Evolutionary conservation across 345 rosid genomes (phyloP).

Genomic region (Kandelia obovata): DNA sequence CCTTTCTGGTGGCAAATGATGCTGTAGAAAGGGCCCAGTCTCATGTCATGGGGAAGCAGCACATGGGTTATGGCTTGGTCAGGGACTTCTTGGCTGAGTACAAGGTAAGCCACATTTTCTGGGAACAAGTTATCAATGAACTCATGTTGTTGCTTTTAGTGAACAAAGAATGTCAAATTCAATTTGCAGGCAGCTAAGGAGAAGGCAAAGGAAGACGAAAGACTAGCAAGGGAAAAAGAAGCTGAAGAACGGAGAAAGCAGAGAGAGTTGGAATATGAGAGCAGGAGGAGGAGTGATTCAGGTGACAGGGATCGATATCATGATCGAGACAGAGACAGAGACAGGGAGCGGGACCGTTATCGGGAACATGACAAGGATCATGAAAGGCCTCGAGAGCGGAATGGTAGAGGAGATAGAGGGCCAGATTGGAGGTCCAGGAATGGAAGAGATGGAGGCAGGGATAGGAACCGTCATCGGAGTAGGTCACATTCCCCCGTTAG

Average conservation of each 20-base stretch:
- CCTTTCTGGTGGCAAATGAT: slow-evolving; percentile 95
- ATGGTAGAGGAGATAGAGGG: slow-evolving; percentile 57
- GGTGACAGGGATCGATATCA: slow-evolving; percentile 65
- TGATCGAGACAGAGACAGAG: slow-evolving; percentile 43
- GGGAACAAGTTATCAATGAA: too few species aligned
- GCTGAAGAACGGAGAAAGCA: slow-evolving; percentile 66
- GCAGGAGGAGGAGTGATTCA: slow-evolving; percentile 60
- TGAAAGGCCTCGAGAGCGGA: slow-evolving; percentile 63
- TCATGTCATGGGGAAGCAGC: slow-evolving; percentile 95
- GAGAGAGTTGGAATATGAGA: slow-evolving; percentile 69
- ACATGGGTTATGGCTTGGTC: slow-evolving; percentile 96
- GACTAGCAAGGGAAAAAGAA: slow-evolving; percentile 75
- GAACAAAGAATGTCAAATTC: slow-evolving; percentile 11
- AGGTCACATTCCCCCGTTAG: slow-evolving; percentile 87
- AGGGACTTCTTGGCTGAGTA: slow-evolving; percentile 77
- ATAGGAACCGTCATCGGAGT: slow-evolving; percentile 56
- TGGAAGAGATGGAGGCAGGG: slow-evolving; percentile 65
- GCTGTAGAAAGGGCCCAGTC: slow-evolving; percentile 97
- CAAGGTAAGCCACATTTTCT: slow-evolving; percentile 44
- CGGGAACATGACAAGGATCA: slow-evolving; percentile 50
- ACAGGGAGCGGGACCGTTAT: slow-evolving; percentile 58
- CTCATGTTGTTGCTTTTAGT: slow-evolving; percentile 2
- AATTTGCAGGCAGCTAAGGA: slow-evolving; percentile 69
- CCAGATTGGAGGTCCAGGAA: slow-evolving; percentile 64
- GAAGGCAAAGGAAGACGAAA: slow-evolving; percentile 83